These are phyloP conservation scores for Hyaloscypha hepaticicola DNA, from an alignment of 495 filamentous ascomycete genomes.

Conservation along the genomic window DNA sequence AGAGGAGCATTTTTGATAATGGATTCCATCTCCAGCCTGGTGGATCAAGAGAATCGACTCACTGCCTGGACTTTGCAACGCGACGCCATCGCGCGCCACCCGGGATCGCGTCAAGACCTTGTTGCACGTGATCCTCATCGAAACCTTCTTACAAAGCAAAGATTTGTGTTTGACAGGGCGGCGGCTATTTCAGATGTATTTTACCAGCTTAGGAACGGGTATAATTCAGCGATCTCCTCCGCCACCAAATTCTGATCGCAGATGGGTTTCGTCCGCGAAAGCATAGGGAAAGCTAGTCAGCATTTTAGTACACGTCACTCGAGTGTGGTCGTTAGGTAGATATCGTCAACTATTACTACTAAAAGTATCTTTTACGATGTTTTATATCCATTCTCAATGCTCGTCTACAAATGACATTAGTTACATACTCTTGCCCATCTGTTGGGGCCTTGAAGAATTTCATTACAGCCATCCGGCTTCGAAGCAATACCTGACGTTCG, in stretches of 20 bases:
- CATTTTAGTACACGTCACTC: not conserved
- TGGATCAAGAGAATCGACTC: not conserved
- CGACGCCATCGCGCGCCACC: not conserved
- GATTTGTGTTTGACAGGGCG: not conserved
- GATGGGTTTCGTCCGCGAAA: no score
- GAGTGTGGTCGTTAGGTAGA: not conserved
- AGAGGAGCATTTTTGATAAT: not conserved
- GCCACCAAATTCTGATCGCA: not conserved
- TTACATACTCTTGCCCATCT: not conserved
- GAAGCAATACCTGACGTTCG: constrained; percentile 4
- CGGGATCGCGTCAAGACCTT: not conserved
- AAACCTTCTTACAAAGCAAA: not conserved
- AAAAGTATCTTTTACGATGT: not conserved
- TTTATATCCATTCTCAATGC: not conserved
- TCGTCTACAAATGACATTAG: not conserved
- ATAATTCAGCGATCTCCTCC: not conserved
- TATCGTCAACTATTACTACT: not conserved
- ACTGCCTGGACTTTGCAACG: not conserved
- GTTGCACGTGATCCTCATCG: not conserved
- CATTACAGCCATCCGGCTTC: not conserved
- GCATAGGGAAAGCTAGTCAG: no score
- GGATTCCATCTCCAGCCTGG: not conserved
- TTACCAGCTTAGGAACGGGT: not conserved
- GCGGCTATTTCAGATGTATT: not conserved
- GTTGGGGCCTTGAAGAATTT: not conserved